These are phyloP conservation scores for Ascochyta fabae DNA, from an alignment of 2,329 filamentous ascomycete species.

Conservation along the genomic window DNA sequence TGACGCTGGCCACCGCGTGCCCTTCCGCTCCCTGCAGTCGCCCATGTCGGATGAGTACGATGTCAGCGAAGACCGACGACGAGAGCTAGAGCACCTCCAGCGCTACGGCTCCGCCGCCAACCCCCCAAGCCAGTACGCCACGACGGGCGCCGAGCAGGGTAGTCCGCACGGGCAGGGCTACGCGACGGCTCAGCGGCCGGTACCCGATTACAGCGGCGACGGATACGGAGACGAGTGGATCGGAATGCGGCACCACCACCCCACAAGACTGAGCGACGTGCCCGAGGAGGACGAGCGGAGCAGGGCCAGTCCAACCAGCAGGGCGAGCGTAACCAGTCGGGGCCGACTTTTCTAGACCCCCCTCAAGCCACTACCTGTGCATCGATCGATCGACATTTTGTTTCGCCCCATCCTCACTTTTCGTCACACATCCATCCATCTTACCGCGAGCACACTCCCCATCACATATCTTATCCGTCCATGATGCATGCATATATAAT, in stretches of 20 bases:
- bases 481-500: constrained; percentile 9
- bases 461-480: neutral
- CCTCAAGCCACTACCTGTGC: neutral
- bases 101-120: constrained; percentile 51
- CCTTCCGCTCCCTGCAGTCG: constrained; percentile 41
- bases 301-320: constrained; percentile 42
- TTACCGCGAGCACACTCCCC: constrained; percentile 8
- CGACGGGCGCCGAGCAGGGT: constrained; percentile 27
- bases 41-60: constrained; percentile 61
- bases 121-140: constrained; percentile 38
- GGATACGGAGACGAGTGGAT: constrained; percentile 49
- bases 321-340: constrained; percentile 45
- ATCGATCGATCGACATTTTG: neutral
- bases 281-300: constrained; percentile 50
- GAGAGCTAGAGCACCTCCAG: constrained; percentile 56
- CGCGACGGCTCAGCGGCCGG: constrained; percentile 20
- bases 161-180: constrained; percentile 27
- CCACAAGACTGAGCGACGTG: constrained; percentile 50
- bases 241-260: constrained; percentile 49
- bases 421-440: neutral
- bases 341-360: constrained; percentile 23
- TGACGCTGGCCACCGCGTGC: constrained; percentile 43
- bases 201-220: constrained; percentile 45
- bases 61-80: constrained; percentile 57
- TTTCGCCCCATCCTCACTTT: neutral